Conservation (phyloP, 257 asterid genomes). For the Solanum dulcamara region DNA sequence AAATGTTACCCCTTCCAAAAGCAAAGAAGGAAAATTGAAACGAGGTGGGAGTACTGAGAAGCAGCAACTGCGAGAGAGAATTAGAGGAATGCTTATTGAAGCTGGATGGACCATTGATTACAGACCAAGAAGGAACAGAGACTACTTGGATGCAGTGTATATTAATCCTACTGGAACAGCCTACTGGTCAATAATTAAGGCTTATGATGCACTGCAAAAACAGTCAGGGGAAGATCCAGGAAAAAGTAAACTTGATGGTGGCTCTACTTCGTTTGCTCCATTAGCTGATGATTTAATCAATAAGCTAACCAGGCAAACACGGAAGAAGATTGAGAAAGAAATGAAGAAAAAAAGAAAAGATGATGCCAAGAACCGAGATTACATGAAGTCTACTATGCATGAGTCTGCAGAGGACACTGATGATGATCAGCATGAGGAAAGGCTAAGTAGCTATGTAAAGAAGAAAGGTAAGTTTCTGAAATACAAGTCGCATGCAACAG, state of each 20-base stretch:
- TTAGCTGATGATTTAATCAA: conserved; percentile 65
- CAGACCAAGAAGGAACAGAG: conserved; percentile 91
- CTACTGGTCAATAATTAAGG: conserved; percentile 94
- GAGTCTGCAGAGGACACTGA: conserved; percentile 38
- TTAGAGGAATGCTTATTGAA: conserved; percentile 69
- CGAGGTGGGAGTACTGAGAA: conserved; percentile 89
- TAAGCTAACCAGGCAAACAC: conserved; percentile 84
- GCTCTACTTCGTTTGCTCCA: conserved; percentile 53
- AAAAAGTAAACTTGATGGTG: conserved; percentile 26
- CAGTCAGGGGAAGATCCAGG: conserved; percentile 43
- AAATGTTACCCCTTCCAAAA: conserved; percentile 6
- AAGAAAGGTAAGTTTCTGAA: conserved; percentile 33
- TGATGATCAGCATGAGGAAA: conserved; percentile 45
- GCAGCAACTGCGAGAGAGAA: conserved; percentile 77
- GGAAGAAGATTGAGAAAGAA: conserved; percentile 78
- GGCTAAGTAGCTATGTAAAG: conserved; percentile 33
- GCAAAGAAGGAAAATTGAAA: conserved; percentile 34
- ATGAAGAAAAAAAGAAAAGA: conserved; percentile 64
- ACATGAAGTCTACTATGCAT: conserved; percentile 19
- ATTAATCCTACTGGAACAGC: conserved; percentile 86
- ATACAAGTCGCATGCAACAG: conserved; percentile 21
- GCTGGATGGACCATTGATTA: conserved; percentile 92
- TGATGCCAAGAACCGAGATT: conserved; percentile 22
- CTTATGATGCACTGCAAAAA: conserved; percentile 85
- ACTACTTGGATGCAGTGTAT: conserved; percentile 92